Conservation (phyloP, 177 flowering plant species). For the Vitis hybrid region DNA sequence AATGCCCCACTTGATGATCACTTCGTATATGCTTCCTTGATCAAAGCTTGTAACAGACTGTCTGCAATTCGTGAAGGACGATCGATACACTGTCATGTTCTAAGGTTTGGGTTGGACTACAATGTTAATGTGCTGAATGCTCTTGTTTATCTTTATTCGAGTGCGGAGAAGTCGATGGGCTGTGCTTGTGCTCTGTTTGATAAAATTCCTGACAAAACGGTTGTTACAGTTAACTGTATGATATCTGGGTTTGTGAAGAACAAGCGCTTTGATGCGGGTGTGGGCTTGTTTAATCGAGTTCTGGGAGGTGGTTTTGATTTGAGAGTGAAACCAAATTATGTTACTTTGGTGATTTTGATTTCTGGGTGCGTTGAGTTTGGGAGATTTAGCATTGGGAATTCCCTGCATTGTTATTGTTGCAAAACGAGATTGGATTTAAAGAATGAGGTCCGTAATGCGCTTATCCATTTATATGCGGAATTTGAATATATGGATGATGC, state of each 20-base stretch:
- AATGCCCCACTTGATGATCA: conserved; percentile 13
- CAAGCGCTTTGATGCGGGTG: conserved; percentile 17
- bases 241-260: conserved; percentile 26
- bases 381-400: conserved; percentile 18
- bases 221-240: conserved; percentile 31
- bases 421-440: conserved; percentile 9
- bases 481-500: conserved; percentile 16
- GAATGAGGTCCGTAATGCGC: conserved; percentile 24
- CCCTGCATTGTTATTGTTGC: conserved; percentile 28
- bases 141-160: conserved; percentile 26
- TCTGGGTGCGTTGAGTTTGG: conserved; percentile 29
- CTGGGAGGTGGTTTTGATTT: conserved; percentile 20
- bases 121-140: conserved; percentile 25
- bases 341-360: conserved; percentile 29
- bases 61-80: conserved; percentile 23
- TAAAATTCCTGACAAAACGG: conserved; percentile 19
- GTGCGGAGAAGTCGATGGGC: conserved; percentile 13
- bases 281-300: conserved; percentile 23
- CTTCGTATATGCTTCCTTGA: conserved; percentile 27
- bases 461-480: conserved; percentile 27
- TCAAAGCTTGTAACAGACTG: conserved; percentile 28
- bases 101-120: conserved; percentile 25
- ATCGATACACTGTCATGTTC: conserved; percentile 26
- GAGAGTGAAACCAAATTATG: conserved; percentile 23
- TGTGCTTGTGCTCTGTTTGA: conserved; percentile 24